Percentiles rank a stretch among this genome's conserved stretches.
Conservation (phyloP, 2,329 filamentous ascomycete species). For the Ophiocordyceps sinensis region DNA sequence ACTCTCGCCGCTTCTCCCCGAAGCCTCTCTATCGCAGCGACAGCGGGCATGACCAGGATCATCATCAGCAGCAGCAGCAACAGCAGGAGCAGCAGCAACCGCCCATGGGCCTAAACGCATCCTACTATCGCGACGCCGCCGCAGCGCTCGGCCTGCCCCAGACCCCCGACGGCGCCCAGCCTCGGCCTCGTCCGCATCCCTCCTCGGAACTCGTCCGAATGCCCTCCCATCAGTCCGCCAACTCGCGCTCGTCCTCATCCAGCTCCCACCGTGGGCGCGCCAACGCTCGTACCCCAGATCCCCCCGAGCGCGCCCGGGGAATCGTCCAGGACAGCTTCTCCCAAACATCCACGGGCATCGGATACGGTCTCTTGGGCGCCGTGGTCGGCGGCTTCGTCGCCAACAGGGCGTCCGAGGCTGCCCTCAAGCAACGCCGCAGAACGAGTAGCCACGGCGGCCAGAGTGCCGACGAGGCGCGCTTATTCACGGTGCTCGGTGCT, state of each 20-base stretch:
- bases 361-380: slow-evolving; percentile 36
- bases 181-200: slow-evolving; percentile 7
- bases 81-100: background rate
- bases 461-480: slow-evolving; percentile 8
- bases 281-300: slow-evolving; percentile 10
- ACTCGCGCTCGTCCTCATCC: slow-evolving; percentile 7
- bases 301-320: slow-evolving; percentile 16
- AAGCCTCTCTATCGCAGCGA: slow-evolving; percentile 17
- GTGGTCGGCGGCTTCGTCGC: slow-evolving; percentile 40
- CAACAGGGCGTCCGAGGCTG: slow-evolving; percentile 29
- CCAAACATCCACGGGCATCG: slow-evolving; percentile 31
- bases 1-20: slow-evolving; percentile 14
- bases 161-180: slow-evolving; percentile 1
- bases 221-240: slow-evolving; percentile 2
- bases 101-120: slow-evolving; percentile 12
- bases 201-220: slow-evolving; percentile 1
- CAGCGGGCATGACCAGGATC: slow-evolving; percentile 2
- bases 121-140: slow-evolving; percentile 11
- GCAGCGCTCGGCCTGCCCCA: slow-evolving; percentile 15
- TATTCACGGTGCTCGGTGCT: slow-evolving; percentile 38
- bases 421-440: slow-evolving; percentile 13
- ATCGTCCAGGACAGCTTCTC: slow-evolving; percentile 31
- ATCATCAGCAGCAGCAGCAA: background rate
- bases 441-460: background rate
- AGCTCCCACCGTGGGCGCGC: slow-evolving; percentile 9